phyloP scores from a whole-genome alignment of 2,329 filamentous ascomycete genomes.

The Scedosporium dehoogii region DNA sequence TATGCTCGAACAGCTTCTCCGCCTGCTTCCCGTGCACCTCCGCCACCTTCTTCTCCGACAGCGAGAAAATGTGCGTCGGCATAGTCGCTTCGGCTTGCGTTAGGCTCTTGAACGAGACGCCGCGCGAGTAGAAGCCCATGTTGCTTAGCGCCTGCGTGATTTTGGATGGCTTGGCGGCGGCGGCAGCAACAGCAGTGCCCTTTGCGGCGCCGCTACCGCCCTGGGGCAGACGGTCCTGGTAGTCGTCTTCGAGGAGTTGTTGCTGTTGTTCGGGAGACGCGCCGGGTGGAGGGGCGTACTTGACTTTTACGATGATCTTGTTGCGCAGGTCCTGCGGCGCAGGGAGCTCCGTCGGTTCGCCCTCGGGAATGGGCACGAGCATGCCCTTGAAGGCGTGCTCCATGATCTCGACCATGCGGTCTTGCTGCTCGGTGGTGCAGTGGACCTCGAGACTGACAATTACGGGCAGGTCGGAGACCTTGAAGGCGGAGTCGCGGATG shows the following conservation, averaged over 20 bases:
- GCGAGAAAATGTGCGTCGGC: constrained; percentile 60
- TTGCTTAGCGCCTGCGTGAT: constrained; percentile 66
- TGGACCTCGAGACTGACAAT: constrained; percentile 94
- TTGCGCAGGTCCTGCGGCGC: constrained; percentile 58
- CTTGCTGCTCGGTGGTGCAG: constrained; percentile 69
- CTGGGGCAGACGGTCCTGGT: constrained; percentile 13
- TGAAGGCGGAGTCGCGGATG: constrained; percentile 71
- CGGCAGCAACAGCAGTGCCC: constrained; percentile 22
- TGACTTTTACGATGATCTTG: constrained; percentile 81
- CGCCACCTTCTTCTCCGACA: constrained; percentile 55
- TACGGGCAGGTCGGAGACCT: constrained; percentile 66
- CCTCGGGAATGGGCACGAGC: constrained; percentile 48
- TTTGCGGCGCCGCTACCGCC: not conserved
- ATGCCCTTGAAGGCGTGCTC: constrained; percentile 67
- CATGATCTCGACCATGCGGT: constrained; percentile 89
- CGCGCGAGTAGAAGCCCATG: constrained; percentile 74
- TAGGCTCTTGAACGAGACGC: constrained; percentile 72
- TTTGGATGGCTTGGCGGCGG: constrained; percentile 34
- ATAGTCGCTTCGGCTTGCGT: constrained; percentile 59
- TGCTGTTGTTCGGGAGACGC: constrained; percentile 20
- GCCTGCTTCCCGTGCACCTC: constrained; percentile 42
- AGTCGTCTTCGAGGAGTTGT: constrained; percentile 24
- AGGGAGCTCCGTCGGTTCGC: constrained; percentile 44
- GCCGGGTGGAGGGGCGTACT: constrained; percentile 43
- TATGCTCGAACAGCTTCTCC: constrained; percentile 63